These are phyloP conservation scores for Cladosporium sp. DNA, from an alignment of 2,329 filamentous ascomycete genomes.

Conservation along the genomic window DNA sequence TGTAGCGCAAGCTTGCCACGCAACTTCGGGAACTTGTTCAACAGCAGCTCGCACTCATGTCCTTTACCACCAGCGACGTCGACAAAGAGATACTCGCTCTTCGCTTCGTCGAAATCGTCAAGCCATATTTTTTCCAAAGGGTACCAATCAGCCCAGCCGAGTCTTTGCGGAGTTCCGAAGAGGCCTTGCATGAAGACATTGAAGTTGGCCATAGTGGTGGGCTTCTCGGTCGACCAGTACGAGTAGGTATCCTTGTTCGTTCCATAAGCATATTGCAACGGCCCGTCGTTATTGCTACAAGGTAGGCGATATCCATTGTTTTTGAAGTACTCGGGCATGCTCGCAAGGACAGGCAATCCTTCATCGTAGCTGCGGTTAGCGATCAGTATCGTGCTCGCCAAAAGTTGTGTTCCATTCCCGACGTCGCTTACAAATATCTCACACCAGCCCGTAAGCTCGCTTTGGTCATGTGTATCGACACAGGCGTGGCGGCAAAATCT, in stretches of 20 bases:
- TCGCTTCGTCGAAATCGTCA: constrained; percentile 18
- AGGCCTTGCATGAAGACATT: constrained; percentile 17
- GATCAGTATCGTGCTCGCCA: neutral
- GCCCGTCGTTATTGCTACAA: constrained; percentile 10
- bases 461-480: neutral
- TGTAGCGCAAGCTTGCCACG: neutral
- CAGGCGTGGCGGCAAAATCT: neutral
- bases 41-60: neutral
- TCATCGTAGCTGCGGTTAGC: neutral
- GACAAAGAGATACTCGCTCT: constrained; percentile 20
- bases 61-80: neutral
- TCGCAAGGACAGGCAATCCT: neutral
- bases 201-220: constrained; percentile 17
- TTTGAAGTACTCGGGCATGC: constrained; percentile 16
- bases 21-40: neutral
- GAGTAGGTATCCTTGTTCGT: constrained; percentile 9
- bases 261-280: constrained; percentile 12
- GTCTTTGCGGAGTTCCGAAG: constrained; percentile 16
- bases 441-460: neutral
- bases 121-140: constrained; percentile 11
- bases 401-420: neutral
- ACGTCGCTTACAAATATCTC: neutral
- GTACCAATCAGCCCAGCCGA: constrained; percentile 16
- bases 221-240: constrained; percentile 12
- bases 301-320: constrained; percentile 15